Base-by-base conservation (phyloP, 176 grass and related monocot genomes). In the Zizania latifolia region DNA sequence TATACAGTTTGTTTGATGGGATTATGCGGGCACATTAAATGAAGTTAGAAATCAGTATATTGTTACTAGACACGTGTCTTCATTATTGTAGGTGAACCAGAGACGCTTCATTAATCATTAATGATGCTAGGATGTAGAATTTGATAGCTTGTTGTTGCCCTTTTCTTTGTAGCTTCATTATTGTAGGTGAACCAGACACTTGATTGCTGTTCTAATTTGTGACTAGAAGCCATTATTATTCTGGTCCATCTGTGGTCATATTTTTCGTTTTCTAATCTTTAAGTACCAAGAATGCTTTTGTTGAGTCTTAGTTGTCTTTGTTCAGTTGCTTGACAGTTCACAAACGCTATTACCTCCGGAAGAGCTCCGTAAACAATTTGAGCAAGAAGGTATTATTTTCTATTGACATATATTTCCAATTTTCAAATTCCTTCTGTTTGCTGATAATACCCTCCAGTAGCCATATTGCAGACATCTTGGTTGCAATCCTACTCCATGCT, bases 241-340 rank as follows among this genome's bases (percentile, higher is more conserved):
- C 13, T 39, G 62, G 2, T 69, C 16, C 10, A 33, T 53, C 44
- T 63, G 12, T 68, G 23, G 46, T 37, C 0, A 68, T 77, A 15
- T 10, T 29, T 82, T 57, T 77, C 19, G 44, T 8, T 40, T 71
- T 14, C 37, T 2, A 41, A 68, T 75, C 12, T 75, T 22, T 51
- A 50, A 62, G 6, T 40, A 2, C 37, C 38, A 17, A 14, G 24
- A 5, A 8, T 58, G 31, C 59, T 53, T 53, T 53, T 70, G 64
- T 68, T 71, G 71, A 58, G 28, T 76, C 11, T 83, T 62, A 33
- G 11, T 33, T 77, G 67, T 37, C 50, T 76, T 90, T 61, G 28
- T 82, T 74, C 72, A 99, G 95, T 77, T 99, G 53, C 91, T 99
- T 71, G 95, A 99, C 79, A 88, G 72, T 46, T 92, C 91, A 31